Evolutionary conservation across 345 rosid species (phyloP).

Genomic region (Dimocarpus longan): DNA sequence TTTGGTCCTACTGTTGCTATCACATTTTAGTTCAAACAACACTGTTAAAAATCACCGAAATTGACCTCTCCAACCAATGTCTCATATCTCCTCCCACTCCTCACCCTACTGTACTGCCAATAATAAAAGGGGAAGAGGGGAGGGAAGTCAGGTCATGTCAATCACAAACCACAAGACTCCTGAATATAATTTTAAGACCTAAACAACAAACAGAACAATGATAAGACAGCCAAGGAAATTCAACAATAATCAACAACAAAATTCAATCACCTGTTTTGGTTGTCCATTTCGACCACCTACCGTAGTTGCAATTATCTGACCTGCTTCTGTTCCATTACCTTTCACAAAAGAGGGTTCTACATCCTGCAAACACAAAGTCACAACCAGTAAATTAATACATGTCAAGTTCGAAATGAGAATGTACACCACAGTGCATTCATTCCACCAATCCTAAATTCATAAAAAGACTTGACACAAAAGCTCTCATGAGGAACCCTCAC

Average conservation of each 20-base stretch:
- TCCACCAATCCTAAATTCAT: background rate
- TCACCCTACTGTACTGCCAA: background rate
- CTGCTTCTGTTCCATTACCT: constrained; percentile 86
- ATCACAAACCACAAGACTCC: background rate
- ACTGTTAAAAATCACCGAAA: background rate
- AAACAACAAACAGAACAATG: background rate
- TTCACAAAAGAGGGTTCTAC: constrained; percentile 62
- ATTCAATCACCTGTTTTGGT: constrained; percentile 80
- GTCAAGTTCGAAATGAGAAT: background rate
- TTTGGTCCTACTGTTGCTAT: background rate
- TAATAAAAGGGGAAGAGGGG: background rate
- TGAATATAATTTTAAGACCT: background rate
- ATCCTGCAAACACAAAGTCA: constrained; percentile 45
- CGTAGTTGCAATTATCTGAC: constrained; percentile 80
- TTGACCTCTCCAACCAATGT: background rate
- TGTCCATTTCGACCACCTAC: constrained; percentile 86
- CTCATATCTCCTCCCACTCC: background rate
- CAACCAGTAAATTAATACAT: constrained; percentile 1
- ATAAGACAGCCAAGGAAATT: constrained; percentile 11
- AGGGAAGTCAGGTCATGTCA: background rate
- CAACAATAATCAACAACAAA: constrained; percentile 15
- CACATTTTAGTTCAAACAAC: background rate
- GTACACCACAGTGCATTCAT: background rate
- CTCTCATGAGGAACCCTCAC: constrained; percentile 7
- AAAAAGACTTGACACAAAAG: constrained; percentile 2